Evolutionary conservation across 345 rosid species (phyloP).

Genomic region (Populus nigra): DNA sequence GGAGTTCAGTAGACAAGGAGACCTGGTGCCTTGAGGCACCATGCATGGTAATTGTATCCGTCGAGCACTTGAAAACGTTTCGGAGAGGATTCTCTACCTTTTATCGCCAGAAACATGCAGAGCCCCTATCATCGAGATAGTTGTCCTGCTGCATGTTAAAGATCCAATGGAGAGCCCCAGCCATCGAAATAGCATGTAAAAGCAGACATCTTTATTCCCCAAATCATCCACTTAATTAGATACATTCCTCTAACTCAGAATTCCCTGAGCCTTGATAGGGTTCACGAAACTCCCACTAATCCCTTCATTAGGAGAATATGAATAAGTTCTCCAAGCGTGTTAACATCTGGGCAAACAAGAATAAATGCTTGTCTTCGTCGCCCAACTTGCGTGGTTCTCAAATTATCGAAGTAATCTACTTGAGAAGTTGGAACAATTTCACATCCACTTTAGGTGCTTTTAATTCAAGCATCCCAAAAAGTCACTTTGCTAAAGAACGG

Average conservation of each 20-base stretch:
- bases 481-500: not conserved
- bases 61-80: not conserved
- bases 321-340: constrained; percentile 27
- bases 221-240: constrained; percentile 14
- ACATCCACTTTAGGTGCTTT: not conserved
- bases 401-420: not conserved
- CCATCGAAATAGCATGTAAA: too few relatives aligned
- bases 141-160: not conserved
- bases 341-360: not conserved
- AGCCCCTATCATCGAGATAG: not conserved
- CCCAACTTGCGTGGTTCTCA: constrained; percentile 12
- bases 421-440: not conserved
- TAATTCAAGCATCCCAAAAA: not conserved
- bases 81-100: not conserved
- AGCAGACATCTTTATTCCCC: constrained; percentile 33
- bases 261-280: not conserved
- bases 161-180: too few relatives aligned
- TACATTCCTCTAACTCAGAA: not conserved
- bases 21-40: not conserved
- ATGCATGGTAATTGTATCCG: not conserved
- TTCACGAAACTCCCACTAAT: not conserved
- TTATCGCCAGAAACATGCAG: not conserved
- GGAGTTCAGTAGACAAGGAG: not conserved
- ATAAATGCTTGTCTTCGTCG: constrained; percentile 17
- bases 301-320: constrained; percentile 22